phyloP scores from a whole-genome alignment of 306 rosid genomes.

The Prinsepia uniflora region DNA sequence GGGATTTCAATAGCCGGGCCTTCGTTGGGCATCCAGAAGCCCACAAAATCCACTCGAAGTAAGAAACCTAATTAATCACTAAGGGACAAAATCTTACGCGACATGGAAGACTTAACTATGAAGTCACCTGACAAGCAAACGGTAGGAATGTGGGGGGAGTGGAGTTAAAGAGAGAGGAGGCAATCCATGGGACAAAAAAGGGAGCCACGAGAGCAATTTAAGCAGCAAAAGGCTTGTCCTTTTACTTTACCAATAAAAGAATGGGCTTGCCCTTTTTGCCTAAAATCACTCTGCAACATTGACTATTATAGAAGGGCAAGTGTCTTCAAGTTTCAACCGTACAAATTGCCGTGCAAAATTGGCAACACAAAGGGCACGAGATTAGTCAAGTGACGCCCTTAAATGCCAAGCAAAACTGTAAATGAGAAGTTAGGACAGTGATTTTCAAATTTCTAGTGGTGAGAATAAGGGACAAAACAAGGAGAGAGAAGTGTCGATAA shows the following conservation, averaged over 20 bases:
- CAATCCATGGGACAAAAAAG: slow-evolving; percentile 1
- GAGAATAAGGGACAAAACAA: no score
- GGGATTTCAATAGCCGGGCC: no score
- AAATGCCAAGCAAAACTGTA: background rate
- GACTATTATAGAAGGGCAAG: background rate
- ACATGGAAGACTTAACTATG: background rate
- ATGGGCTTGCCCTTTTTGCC: no score
- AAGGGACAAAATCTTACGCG: no score
- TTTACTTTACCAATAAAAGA: no score
- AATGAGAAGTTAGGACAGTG: background rate
- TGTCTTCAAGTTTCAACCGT: slow-evolving; percentile 6
- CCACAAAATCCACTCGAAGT: no score
- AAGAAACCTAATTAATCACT: no score
- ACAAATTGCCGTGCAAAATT: slow-evolving; percentile 8
- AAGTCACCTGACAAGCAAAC: background rate
- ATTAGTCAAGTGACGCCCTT: background rate
- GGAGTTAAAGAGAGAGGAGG: background rate
- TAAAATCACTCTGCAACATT: background rate
- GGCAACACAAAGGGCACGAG: background rate
- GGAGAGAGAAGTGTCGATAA: no score
- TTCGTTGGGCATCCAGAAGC: no score
- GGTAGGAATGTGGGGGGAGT: background rate
- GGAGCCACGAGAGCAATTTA: background rate
- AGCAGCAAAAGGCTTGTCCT: background rate
- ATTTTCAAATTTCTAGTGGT: no score